A percentile compares a stretch with the other conserved stretches of the same genome.
phyloP scores from a whole-genome alignment of 2,329 filamentous ascomycete species.

The Lasiodiplodia hormozganensis region DNA sequence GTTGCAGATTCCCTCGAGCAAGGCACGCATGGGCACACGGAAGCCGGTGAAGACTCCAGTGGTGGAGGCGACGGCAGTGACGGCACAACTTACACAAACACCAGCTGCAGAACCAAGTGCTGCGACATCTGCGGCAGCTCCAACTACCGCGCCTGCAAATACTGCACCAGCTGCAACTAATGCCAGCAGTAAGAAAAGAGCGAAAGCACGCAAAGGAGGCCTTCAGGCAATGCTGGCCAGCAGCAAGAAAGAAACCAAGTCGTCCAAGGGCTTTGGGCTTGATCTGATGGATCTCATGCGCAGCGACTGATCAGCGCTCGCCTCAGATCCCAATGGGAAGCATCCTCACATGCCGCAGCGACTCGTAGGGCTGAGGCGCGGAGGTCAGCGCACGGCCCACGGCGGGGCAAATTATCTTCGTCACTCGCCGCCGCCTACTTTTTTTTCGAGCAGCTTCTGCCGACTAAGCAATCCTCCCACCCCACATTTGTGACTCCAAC shows the following conservation, averaged over 20 bases:
- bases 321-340: slow-evolving; percentile 5
- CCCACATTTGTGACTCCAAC: slow-evolving; percentile 2
- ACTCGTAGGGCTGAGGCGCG: slow-evolving; percentile 19
- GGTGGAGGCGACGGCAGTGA: slow-evolving; percentile 2
- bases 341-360: slow-evolving; percentile 2
- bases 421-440: slow-evolving; percentile 22
- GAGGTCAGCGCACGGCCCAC: slow-evolving; percentile 19
- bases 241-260: slow-evolving; percentile 44
- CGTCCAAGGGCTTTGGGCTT: slow-evolving; percentile 46
- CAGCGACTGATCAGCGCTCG: slow-evolving; percentile 34
- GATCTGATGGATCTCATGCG: slow-evolving; percentile 64
- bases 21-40: slow-evolving; percentile 36
- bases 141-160: not conserved
- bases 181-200: slow-evolving; percentile 60
- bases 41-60: slow-evolving; percentile 28
- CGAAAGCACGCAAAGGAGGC: slow-evolving; percentile 62
- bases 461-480: slow-evolving; percentile 20
- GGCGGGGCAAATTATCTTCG: slow-evolving; percentile 23
- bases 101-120: not conserved
- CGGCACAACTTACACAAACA: not conserved
- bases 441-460: slow-evolving; percentile 24
- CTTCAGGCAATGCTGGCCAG: slow-evolving; percentile 61
- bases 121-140: not conserved
- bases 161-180: slow-evolving; percentile 44
- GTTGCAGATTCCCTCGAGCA: slow-evolving; percentile 33